Evolutionary conservation across 2,329 filamentous ascomycete species (phyloP), one percentile per base, ranked within the genome.

Genomic region (Raffaelea deltoideospora): DNA sequence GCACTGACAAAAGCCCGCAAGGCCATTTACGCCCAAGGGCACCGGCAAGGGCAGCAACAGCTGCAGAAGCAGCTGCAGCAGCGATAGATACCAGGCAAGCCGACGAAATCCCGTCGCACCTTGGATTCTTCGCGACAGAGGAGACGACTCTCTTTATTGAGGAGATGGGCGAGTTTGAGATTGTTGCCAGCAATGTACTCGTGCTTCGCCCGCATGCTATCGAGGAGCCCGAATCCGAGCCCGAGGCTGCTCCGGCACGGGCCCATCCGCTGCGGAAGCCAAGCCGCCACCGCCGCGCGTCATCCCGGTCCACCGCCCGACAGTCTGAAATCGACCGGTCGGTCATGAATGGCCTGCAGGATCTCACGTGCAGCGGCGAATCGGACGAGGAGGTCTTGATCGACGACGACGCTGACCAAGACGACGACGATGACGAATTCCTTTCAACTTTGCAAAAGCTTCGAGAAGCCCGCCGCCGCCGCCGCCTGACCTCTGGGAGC

Each of bases 401-500:
- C 19, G 59, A 61, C 17, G 50, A 48, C 15, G 48, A 51, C 15
- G 50, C 52, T 6, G 60, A 63, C 34, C 40, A 53, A 5, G 58
- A 60, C 28, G 58, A 64, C 34, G 50, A 53, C 10, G 53, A 53
- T 8, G 45, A 52, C 35, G n/a, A n/a, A n/a, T n/a, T n/a, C n/a
- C n/a, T n/a, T n/a, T n/a, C n/a, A n/a, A n/a, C n/a, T n/a, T 64
- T 65, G 30, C 46, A 58, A 14, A 53, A 50, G 43, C 60, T 60
- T 34, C 59, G 61, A 26, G 60, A 61, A 34, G 53, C 63, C 26
- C 59, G 54, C 37, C 58, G 65, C 35, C 55, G 54, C 23, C 59
- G 59, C 29, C 57, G 67, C 19, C 60, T 66, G 49, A 68, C 61
- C 36, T 61, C 63, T 45, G 65, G 65, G 45, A 69, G 65, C 50